Evolutionary conservation across 768 basidiomycete genomes (phyloP), one percentile per base, ranked within the genome.

Genomic region (Rhizopogon salebrosus): DNA sequence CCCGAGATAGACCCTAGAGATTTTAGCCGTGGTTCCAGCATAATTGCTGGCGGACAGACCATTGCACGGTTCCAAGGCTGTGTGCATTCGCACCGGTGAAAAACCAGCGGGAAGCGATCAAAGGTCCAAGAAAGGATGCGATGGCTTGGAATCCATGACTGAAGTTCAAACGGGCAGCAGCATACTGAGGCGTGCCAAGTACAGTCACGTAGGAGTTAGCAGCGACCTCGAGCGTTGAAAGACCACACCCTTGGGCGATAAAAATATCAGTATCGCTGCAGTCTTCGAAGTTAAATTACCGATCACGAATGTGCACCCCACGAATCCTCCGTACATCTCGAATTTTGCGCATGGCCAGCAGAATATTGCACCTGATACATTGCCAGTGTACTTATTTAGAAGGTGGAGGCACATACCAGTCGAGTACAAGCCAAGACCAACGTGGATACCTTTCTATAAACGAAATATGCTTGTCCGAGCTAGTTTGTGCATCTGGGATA

Each of bases 181-280:
- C 86, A 64, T 83, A 83, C 60, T 82, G 81, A 22, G 81, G 83
- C 3, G 79, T 72, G 40, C 85, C 84, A 49, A 87, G 70, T 37
- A 87, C 82, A 13, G 85, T 68, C 55, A 89, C 84, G 68, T 89
- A 88, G n/a, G 86, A 85, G 68, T 89, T 89, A 41, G 87, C 87
- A 1, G 87, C 82, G 16, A 87, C 84, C 67, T 86, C 84, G 39
- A 87, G 72, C 24, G 80, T 78, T 6, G 79, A 74, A 8, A 89
- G 75, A 38, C 89, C 89, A 56, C 82, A 84, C 1, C 81, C 81
- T 43, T 14, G 10, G 31, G 6, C 6, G n/a, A 24, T 14, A 31
- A 31, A n/a, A 31, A 49, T n/a, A 34, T 24, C 18, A 8, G 23
- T 14, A 27, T 3, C 8, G 36, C 6, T 27, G 36, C 41, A 22